A percentile compares a stretch with the other conserved stretches of the same genome.
phyloP scores from a whole-genome alignment of 805 yeast species.

The Jamesozyma gamospora region DNA sequence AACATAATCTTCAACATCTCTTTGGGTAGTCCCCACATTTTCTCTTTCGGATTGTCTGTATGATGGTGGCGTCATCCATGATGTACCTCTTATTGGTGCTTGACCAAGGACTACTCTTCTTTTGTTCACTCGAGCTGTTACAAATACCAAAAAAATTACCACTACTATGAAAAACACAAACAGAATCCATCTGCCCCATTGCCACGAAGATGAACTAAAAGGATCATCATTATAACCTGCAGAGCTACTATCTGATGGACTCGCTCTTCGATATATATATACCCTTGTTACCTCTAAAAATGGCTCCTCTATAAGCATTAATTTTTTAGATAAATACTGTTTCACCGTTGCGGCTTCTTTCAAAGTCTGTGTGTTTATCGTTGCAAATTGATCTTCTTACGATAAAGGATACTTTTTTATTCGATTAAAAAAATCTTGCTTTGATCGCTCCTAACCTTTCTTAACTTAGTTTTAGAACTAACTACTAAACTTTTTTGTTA shows the following conservation, averaged over 20 bases:
- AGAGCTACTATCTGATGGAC: background rate
- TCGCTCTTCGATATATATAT: background rate
- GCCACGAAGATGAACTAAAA: constrained; percentile 16
- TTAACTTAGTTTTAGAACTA: too few species aligned
- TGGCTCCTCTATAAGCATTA: background rate
- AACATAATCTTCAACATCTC: constrained; percentile 39
- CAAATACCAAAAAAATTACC: constrained; percentile 36
- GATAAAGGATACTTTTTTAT: too few species aligned
- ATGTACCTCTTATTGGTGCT: constrained; percentile 62
- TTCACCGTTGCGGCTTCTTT: background rate
- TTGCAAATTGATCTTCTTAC: too few species aligned
- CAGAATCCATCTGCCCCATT: constrained; percentile 50
- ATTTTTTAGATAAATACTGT: background rate
- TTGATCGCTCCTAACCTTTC: too few species aligned
- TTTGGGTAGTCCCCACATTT: constrained; percentile 27
- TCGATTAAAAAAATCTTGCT: too few species aligned
- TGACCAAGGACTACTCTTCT: constrained; percentile 36
- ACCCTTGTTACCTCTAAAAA: background rate
- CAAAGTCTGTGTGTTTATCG: too few species aligned
- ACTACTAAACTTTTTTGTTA: too few species aligned
- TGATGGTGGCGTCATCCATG: constrained; percentile 82
- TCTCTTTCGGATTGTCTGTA: constrained; percentile 58
- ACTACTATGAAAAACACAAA: constrained; percentile 51
- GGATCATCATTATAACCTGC: constrained; percentile 11
- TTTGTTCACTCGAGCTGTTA: constrained; percentile 46